A percentile compares a stretch with the other conserved stretches of the same genome.
Evolutionary conservation across 2,329 filamentous ascomycete species (phyloP).

Genomic region (Coniochaeta sp.): DNA sequence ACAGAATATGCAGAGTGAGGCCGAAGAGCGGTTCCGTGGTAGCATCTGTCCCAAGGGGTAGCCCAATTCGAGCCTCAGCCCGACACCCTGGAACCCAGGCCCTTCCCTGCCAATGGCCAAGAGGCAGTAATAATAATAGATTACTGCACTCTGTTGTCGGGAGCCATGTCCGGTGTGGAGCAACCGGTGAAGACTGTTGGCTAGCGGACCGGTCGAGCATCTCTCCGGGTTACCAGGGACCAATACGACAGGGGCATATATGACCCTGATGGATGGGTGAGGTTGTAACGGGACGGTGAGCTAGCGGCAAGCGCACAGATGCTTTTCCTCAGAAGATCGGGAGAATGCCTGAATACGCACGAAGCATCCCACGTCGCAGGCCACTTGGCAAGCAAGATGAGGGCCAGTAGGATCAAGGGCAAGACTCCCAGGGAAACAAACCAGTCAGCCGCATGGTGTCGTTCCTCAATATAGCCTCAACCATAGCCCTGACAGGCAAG

Average conservation of each 20-base stretch:
- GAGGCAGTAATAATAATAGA: not conserved
- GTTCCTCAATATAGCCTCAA: not conserved
- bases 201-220: not conserved
- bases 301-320: constrained; percentile 1
- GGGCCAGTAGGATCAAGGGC: not conserved
- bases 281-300: not conserved
- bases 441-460: too few relatives aligned
- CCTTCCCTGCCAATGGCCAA: not conserved
- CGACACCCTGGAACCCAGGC: not conserved
- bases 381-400: constrained; percentile 1
- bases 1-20: not conserved
- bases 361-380: not conserved
- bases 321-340: not conserved
- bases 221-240: not conserved
- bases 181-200: constrained; percentile 1
- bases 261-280: not conserved
- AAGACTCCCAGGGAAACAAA: not conserved
- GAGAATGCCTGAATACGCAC: not conserved
- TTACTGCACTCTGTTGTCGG: not conserved
- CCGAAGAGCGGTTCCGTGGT: not conserved
- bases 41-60: not conserved
- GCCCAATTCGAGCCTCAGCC: constrained; percentile 2
- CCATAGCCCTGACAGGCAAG: not conserved
- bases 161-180: not conserved
- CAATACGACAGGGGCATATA: not conserved